Evolutionary conservation across 202 grass and related monocot species (phyloP), one percentile per base, ranked within the genome.

Genomic region (Elaeis oleifera): DNA sequence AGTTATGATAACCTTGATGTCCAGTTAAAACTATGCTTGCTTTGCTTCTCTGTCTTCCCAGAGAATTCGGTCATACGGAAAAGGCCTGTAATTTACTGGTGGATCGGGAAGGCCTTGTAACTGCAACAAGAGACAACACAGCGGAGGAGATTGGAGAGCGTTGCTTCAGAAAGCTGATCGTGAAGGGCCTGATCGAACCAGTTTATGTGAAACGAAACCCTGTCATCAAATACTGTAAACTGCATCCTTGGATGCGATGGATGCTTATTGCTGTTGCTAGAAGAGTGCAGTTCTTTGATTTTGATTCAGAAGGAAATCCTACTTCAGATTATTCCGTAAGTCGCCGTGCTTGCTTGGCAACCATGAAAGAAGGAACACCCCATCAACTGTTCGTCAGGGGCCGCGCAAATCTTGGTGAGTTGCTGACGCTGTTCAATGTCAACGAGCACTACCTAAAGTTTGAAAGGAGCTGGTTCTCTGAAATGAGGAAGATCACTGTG

Each of bases 1-100:
- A 79, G 71, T 61, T 79, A 79, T 53, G 68, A 54, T 16, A 76
- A 29, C 66, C 83, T 86, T 60, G 83, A 82, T 26, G 32, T 18
- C 16, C 74, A 82, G 49, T 56, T 82, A 6, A 82, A 74, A 60
- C 20, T 74, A 17, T 90, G 83, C 57, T 62, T 83, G 19, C 70
- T 83, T 51, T 90, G 87, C 36, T 71, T 90, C 29, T 76, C 79
- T 67, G 19, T 90, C 3, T 90, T 86, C 76, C 83, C 83, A 28
- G 79, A 86, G 61, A 79, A 79, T 23, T 72, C 79, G 13, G 54
- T 86, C 27, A 64, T 90, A 39, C 86, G 71, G 53, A 90, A 82
- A 49, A 85, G 73, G 69, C 60, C 59, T 7, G 68, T 90, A 73
- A 80, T 90, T 14, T 74, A 86, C 73, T 90, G 87, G 79, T 86